Base-by-base conservation (phyloP, 139 green algal genomes). In the Picochlorum sp. region DNA sequence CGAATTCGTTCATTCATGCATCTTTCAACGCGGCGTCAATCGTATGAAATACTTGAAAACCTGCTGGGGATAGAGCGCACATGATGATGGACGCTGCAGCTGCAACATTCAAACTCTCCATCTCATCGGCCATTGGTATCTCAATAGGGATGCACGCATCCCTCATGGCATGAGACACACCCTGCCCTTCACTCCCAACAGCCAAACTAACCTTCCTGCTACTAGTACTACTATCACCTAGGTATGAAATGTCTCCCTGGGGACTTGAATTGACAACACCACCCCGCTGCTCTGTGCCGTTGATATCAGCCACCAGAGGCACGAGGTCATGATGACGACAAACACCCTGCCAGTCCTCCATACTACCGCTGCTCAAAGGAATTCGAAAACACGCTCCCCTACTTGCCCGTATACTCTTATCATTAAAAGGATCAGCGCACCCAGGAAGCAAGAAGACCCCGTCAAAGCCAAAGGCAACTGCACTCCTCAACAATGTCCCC, bases 31-130 rank as follows among this genome's bases (percentile, higher is more conserved):
- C 47, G 2, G 16, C 47, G 5, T 54, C 16, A 54, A 54, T 54
- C 16, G 16, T 54, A 54, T 54, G 47, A 20, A 54, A 26, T 21
- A 59, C n/a, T 31, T 31, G 51, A 8, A n/a, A 16, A 15, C 21
- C 51, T 16, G 21, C 51, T 59, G 20, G 20, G 20, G 51, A 59
- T 20, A 83, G 52, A 5, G 61, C 49, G 57, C 74, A 82, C 71
- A 87, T 83, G 1, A 87, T 57, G 4, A 86, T 75, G 11, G 69
- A 61, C 0, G 86, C 88, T 15, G 88, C 88, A 15, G 86, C 77
- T 14, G 73, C 78, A 4, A 94, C 88, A 70, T 95, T 95, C 14
- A 95, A 62, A 2, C 63, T 82, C 69, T 95, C 87, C 85, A 92
- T 91, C 9, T 37, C 26, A 21, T 37, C 69, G 20, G 30, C 50